Conservation (phyloP, 306 rosid genomes). For the Cotoneaster glaucophyllus region DNA sequence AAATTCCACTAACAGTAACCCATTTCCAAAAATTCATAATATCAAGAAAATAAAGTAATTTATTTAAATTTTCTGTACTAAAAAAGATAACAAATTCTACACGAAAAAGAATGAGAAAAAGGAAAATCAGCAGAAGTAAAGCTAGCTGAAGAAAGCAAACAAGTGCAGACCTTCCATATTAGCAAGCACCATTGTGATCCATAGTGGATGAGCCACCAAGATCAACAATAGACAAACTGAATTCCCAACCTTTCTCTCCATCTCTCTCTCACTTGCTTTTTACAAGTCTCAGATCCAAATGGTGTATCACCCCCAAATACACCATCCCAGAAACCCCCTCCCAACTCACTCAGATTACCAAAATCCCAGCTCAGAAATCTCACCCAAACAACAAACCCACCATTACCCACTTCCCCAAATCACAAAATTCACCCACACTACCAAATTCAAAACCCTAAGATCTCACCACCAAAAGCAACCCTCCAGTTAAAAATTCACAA, state of each 20-base stretch:
- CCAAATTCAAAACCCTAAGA: conserved; percentile 28
- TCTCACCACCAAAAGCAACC: conserved; percentile 39
- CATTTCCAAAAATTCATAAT: conserved; percentile 8
- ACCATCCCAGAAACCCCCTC: conserved; percentile 40
- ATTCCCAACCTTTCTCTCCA: conserved; percentile 56
- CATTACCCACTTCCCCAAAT: conserved; percentile 22
- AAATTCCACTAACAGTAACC: neutral
- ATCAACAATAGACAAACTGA: conserved; percentile 43
- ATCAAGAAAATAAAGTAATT: conserved; percentile 1
- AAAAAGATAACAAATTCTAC: neutral
- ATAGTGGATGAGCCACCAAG: conserved; percentile 55
- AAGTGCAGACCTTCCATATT: conserved; percentile 79
- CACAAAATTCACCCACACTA: conserved; percentile 18
- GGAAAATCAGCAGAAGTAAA: neutral
- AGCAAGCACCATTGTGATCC: conserved; percentile 57
- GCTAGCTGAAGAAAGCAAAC: neutral
- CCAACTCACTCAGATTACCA: conserved; percentile 7
- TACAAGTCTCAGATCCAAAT: conserved; percentile 78
- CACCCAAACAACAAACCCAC: conserved; percentile 35
- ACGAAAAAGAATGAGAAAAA: neutral
- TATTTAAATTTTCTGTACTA: neutral
- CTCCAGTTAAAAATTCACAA: conserved; percentile 15
- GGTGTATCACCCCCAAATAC: conserved; percentile 32
- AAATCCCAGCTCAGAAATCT: conserved; percentile 43
- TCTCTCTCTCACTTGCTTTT: conserved; percentile 29